Percentiles rank a stretch among this genome's conserved stretches.
These are phyloP conservation scores for Aspergillus wentii DNA, from an alignment of 495 filamentous ascomycete species.

Conservation along the genomic window DNA sequence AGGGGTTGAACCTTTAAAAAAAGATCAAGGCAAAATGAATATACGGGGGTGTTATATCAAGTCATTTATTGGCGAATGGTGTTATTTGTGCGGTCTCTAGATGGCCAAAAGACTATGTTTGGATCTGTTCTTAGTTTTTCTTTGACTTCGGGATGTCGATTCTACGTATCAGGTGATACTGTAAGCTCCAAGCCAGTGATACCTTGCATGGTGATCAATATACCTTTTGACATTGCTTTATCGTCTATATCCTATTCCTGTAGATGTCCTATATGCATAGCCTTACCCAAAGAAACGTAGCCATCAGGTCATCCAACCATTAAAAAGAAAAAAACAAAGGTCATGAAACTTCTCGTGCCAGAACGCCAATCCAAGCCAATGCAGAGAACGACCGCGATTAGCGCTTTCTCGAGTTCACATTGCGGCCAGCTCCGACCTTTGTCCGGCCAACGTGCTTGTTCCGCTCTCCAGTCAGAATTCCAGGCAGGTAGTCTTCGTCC, in stretches of 20 bases:
- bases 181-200: not conserved
- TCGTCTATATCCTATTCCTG: not conserved
- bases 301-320: constrained; percentile 3
- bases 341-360: constrained; percentile 24
- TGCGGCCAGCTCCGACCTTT: constrained; percentile 79
- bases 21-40: constrained; percentile 12
- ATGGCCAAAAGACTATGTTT: constrained; percentile 21
- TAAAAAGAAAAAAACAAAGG: constrained; percentile 13
- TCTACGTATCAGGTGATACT: constrained; percentile 3
- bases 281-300: not conserved
- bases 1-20: constrained; percentile 8
- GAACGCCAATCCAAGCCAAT: constrained; percentile 28
- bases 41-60: constrained; percentile 22
- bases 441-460: constrained; percentile 57
- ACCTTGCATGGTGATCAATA: constrained; percentile 8
- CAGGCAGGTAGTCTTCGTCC: constrained; percentile 90
- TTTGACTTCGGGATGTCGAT: constrained; percentile 1
- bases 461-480: constrained; percentile 77
- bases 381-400: constrained; percentile 20
- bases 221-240: no score
- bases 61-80: constrained; percentile 41
- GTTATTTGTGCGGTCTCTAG: constrained; percentile 33
- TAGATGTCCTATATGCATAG: not conserved
- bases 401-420: constrained; percentile 78
- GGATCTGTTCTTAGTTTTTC: no score